Evolutionary conservation across 23 red algal species (phyloP), one percentile per base, ranked within the genome.

Genomic region (Cyanidiococcus yangmingshanensis): DNA sequence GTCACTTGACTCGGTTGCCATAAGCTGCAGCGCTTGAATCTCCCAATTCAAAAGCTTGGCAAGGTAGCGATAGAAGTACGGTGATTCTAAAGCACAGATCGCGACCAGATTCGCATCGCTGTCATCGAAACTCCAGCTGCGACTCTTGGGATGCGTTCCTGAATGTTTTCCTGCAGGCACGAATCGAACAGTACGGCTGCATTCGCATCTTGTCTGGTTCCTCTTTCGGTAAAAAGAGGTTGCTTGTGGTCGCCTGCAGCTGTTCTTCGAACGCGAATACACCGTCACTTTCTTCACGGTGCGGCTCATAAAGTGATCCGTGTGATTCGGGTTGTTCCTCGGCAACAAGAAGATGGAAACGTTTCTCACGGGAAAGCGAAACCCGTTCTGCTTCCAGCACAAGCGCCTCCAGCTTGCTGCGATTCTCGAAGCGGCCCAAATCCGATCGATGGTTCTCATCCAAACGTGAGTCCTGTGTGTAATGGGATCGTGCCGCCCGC

Each of bases 261-360:
- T 71, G 63, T 30, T 71, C 63, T 29, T 71, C 63, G 27, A 71
- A 71, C 63, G 32, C n/a, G 32, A 71, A 71, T 2, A 71, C 63
- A 3, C 63, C 63, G 27, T 71, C 3, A 71, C 32, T 29, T 12
- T 25, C 63, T 27, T 71, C 63, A 2, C 3, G 12, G 7, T 27
- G 32, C 63, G 63, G 63, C 7, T 27, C 32, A 30, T 71, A 25
- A 7, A 35, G 32, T 35, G 63, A 25, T 7, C 63, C 63, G 7
- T 27, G 16, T 17, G 63, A 7, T 35, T 25, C 27, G 12, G n/a
- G 3, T 15, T 7, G 45, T 15, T 21, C 12, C 45, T 54, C 45
- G 45, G 12, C 7, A 54, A 54, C 7, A 15, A 54, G 21, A 2
- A 7, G 12, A 12, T 35, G 32, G 3, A 71, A 30, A 7, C 63